Evolutionary conservation across 192 early-diverging fungal genomes (phyloP), one percentile per base, ranked within the genome.

Genomic region (Backusella sp.): DNA sequence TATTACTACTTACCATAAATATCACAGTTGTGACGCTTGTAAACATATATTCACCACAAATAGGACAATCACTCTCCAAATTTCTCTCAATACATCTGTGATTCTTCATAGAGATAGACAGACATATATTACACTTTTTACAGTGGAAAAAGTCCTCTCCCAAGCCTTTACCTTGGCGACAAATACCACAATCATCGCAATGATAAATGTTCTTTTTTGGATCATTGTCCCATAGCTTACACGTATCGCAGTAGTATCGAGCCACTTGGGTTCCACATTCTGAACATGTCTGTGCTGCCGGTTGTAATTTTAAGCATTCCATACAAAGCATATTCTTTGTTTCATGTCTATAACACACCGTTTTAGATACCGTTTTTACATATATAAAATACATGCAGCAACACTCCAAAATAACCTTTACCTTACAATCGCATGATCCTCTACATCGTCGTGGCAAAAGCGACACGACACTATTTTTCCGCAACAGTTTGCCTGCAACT

Each of bases 21-120:
- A 94, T 93, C 3, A 96, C 91, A 0, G 87, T 88, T 11, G 88
- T 88, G 1, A 91, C 91, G 3, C 94, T 96, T 9, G 94, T 97
- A 70, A 96, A 96, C 87, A 99, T 91, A 79, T 92, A 93, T 76
- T 99, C 96, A 30, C 96, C 95, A 85, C 97, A 99, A 71, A 99
- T 97, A 6, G 96, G 96, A 73, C 97, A 99, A 80, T 98, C 93
- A 70, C 91, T 89, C 74, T 97, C 95, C 42, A 99, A 75, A 52
- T 94, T 95, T 67, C 91, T 87, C 80, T 99, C 97, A 66, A 94
- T 95, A 78, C 97, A 99, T 66, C 91, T 89, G 81, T 99, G 97
- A 12, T 90, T 86, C 74, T 93, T 90, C 17, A 93, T 85, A 30
- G 77, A 59, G 17, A 94, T 91, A 12, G 87, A 88, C 88, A 99